Conservation (phyloP, 176 grass and related monocot genomes). For the Carex scoparia region DNA sequence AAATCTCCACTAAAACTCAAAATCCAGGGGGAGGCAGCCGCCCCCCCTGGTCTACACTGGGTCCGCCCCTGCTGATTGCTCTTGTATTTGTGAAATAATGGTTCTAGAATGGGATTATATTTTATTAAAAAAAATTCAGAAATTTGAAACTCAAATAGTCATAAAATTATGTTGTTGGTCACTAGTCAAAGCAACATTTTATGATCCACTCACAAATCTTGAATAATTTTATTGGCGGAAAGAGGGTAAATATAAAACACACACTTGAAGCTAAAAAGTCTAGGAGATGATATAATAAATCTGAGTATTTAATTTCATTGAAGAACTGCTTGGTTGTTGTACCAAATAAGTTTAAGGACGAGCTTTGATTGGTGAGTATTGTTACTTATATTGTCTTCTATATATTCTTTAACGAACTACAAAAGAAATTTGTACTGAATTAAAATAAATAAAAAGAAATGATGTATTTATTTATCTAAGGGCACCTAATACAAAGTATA, state of each 20-base stretch:
- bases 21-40: too few species aligned
- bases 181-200: not conserved
- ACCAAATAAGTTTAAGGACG: not conserved
- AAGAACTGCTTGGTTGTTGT: not conserved
- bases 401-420: not conserved
- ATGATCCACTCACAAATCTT: not conserved
- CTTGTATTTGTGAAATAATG: not conserved
- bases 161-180: conserved; percentile 10
- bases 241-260: not conserved
- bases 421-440: not conserved
- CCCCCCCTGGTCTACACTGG: too few species aligned
- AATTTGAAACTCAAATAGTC: not conserved
- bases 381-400: not conserved
- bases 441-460: not conserved
- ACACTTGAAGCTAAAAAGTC: not conserved
- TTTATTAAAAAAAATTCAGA: not conserved
- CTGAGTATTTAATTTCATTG: not conserved
- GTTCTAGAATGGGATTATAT: not conserved
- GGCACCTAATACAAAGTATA: too few species aligned
- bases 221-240: not conserved
- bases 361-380: not conserved
- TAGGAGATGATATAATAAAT: not conserved
- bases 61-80: not conserved
- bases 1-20: too few species aligned
- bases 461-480: not conserved